These are phyloP conservation scores for Cytospora chrysosperma DNA, from an alignment of 2,329 filamentous ascomycete species.

Conservation along the genomic window DNA sequence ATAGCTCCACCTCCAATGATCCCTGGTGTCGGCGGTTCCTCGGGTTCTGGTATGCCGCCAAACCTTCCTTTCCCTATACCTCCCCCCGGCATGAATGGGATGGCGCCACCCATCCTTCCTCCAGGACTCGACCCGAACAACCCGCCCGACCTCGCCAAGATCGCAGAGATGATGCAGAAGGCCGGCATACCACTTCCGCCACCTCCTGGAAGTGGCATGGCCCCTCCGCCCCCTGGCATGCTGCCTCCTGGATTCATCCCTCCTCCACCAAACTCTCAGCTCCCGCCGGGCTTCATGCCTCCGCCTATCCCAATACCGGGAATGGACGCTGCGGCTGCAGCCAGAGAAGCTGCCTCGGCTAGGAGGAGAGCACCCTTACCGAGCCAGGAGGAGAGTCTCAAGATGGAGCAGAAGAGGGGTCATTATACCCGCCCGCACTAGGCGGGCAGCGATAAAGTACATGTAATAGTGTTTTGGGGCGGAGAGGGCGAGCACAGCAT, in stretches of 20 bases:
- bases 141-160: slow-evolving; percentile 59
- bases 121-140: slow-evolving; percentile 59
- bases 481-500: background rate
- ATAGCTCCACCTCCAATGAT: slow-evolving; percentile 40
- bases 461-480: background rate
- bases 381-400: slow-evolving; percentile 79
- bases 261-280: slow-evolving; percentile 39
- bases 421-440: slow-evolving; percentile 58
- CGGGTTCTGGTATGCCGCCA: slow-evolving; percentile 38
- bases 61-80: slow-evolving; percentile 57
- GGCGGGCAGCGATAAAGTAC: background rate
- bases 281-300: slow-evolving; percentile 39
- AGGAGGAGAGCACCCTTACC: slow-evolving; percentile 70
- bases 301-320: slow-evolving; percentile 38
- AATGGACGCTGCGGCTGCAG: slow-evolving; percentile 27
- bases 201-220: slow-evolving; percentile 34
- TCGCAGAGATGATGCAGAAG: slow-evolving; percentile 65
- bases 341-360: slow-evolving; percentile 39
- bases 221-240: slow-evolving; percentile 45
- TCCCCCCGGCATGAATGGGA: slow-evolving; percentile 41
- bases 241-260: slow-evolving; percentile 49
- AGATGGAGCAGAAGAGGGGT: slow-evolving; percentile 69
- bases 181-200: slow-evolving; percentile 62
- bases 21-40: slow-evolving; percentile 48
- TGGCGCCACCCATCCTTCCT: slow-evolving; percentile 43